phyloP scores from a whole-genome alignment of 2,329 filamentous ascomycete genomes.

The Dryadomyces quercivorus region DNA sequence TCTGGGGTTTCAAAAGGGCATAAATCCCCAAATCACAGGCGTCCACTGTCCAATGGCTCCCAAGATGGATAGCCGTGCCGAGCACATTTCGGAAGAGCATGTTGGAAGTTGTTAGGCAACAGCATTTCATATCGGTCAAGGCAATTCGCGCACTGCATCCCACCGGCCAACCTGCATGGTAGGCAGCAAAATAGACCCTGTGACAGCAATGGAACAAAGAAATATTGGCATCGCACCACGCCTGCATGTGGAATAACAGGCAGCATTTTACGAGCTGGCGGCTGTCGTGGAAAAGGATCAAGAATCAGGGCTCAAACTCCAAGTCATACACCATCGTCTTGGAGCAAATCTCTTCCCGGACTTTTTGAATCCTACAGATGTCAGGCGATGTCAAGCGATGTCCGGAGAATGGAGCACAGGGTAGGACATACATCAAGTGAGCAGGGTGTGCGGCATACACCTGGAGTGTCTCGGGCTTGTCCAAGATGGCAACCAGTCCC shows the following conservation, averaged over 20 bases:
- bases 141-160: no score
- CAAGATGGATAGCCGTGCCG: no score
- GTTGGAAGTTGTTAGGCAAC: background rate
- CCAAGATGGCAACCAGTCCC: background rate
- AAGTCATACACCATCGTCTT: constrained; percentile 1
- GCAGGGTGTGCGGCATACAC: background rate
- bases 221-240: no score
- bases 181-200: no score
- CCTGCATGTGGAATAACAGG: no score
- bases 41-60: no score
- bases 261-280: no score
- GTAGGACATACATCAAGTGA: background rate
- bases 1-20: background rate
- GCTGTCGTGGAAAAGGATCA: no score
- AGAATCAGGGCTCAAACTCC: background rate
- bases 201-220: no score
- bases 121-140: background rate
- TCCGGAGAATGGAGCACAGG: background rate
- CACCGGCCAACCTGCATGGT: no score
- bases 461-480: background rate
- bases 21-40: no score
- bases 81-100: no score
- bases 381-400: background rate
- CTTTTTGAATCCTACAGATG: background rate
- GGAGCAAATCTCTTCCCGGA: background rate